Conservation (phyloP, 345 rosid species). For the Syzygium oleosum region DNA sequence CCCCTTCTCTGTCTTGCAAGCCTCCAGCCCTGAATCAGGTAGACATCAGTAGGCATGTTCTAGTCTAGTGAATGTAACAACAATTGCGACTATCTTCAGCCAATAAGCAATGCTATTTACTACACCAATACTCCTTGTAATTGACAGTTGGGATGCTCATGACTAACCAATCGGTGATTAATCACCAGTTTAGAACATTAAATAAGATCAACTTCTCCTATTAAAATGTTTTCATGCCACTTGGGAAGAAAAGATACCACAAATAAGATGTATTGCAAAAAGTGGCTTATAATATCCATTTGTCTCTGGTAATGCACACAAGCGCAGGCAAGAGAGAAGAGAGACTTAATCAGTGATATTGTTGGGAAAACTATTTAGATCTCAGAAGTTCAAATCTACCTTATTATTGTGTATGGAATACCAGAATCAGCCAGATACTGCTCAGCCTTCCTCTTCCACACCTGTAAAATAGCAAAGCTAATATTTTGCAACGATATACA, state of each 20-base stretch:
- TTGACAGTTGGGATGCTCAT: neutral
- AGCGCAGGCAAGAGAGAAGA: neutral
- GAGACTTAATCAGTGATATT: neutral
- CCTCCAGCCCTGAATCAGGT: constrained; percentile 75
- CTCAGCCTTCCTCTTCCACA: constrained; percentile 99
- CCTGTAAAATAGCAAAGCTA: constrained; percentile 17
- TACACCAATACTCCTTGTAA: neutral
- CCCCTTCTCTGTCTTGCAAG: constrained; percentile 87
- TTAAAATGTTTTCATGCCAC: neutral
- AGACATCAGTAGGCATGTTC: neutral
- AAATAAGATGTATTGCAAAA: neutral
- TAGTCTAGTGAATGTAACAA: neutral
- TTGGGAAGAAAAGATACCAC: neutral
- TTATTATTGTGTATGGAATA: constrained; percentile 86
- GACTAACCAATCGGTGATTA: neutral
- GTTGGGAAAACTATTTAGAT: neutral
- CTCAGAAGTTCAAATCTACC: constrained; percentile 25
- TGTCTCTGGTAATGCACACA: neutral
- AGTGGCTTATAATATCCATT: neutral
- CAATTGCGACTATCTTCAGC: neutral
- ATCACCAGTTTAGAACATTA: neutral
- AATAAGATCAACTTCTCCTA: neutral
- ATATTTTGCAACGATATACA: neutral
- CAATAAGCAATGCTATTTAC: neutral
- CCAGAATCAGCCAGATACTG: constrained; percentile 95